Percentiles rank a stretch among this genome's conserved stretches.
phyloP scores from a whole-genome alignment of 1,139 yeast species.

The Dujonia santamariae region DNA sequence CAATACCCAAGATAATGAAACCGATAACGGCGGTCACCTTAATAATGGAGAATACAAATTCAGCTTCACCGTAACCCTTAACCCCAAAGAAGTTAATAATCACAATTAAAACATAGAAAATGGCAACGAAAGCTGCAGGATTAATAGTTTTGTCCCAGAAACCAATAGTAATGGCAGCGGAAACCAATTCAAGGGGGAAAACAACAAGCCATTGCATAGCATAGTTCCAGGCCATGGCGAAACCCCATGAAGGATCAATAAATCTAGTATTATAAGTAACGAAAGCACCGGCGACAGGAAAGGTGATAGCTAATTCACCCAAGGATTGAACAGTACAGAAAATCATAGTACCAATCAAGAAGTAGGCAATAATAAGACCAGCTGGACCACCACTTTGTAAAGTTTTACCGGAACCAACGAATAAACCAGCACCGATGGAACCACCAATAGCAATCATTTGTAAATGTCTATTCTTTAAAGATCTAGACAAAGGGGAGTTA shows the following conservation, averaged over 20 bases:
- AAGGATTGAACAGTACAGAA: slow-evolving; percentile 34
- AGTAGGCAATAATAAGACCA: slow-evolving; percentile 32
- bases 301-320: slow-evolving; percentile 38
- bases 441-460: slow-evolving; percentile 44
- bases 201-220: slow-evolving; percentile 40
- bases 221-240: slow-evolving; percentile 43
- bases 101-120: slow-evolving; percentile 28
- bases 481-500: slow-evolving; percentile 28
- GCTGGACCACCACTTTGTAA: slow-evolving; percentile 36
- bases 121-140: slow-evolving; percentile 30
- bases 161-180: slow-evolving; percentile 34
- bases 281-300: slow-evolving; percentile 40
- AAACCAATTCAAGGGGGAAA: slow-evolving; percentile 37
- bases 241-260: slow-evolving; percentile 35
- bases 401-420: slow-evolving; percentile 33
- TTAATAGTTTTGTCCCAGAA: slow-evolving; percentile 26
- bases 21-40: slow-evolving; percentile 32
- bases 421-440: slow-evolving; percentile 41
- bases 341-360: slow-evolving; percentile 28
- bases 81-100: slow-evolving; percentile 33
- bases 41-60: slow-evolving; percentile 25
- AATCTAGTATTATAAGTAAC: slow-evolving; percentile 37
- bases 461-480: slow-evolving; percentile 37
- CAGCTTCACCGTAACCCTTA: slow-evolving; percentile 36
- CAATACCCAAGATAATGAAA: slow-evolving; percentile 23